A percentile compares a stretch with the other conserved stretches of the same genome.
Evolutionary conservation across 2,329 filamentous ascomycete genomes (phyloP).

Genomic region (Aspergillus jensenii): DNA sequence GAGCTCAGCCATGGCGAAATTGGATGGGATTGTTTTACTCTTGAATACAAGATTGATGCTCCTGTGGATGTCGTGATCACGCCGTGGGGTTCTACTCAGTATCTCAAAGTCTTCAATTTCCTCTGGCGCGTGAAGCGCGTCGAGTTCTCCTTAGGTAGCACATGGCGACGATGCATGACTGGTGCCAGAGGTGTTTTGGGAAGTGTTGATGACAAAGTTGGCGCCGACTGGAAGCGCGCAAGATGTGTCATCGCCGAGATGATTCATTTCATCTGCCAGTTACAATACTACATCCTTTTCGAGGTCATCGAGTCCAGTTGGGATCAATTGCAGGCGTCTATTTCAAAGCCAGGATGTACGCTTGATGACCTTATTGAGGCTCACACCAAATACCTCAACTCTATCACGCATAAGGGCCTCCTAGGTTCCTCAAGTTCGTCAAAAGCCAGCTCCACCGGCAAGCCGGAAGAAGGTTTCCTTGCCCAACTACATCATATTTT

Average conservation of each 20-base stretch:
- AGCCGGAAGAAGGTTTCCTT: slow-evolving; percentile 76
- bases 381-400: slow-evolving; percentile 84
- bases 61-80: slow-evolving; percentile 97
- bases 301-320: slow-evolving; percentile 97
- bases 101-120: slow-evolving; percentile 99
- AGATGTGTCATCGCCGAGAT: slow-evolving; percentile 91
- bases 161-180: slow-evolving; percentile 95
- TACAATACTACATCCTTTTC: slow-evolving; percentile 98
- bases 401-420: slow-evolving; percentile 94
- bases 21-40: slow-evolving; percentile 97
- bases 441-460: slow-evolving; percentile 32
- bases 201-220: slow-evolving; percentile 69
- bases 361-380: slow-evolving; percentile 93
- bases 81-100: slow-evolving; percentile 91
- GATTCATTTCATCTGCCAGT: slow-evolving; percentile 95
- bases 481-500: slow-evolving; percentile 88
- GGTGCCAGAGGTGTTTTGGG: slow-evolving; percentile 88
- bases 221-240: slow-evolving; percentile 83
- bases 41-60: slow-evolving; percentile 97
- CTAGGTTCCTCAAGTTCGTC: slow-evolving; percentile 64
- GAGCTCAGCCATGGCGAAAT: slow-evolving; percentile 96
- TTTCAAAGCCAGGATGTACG: slow-evolving; percentile 82
- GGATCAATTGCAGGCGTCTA: slow-evolving; percentile 81
- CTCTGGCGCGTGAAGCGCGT: slow-evolving; percentile 97
- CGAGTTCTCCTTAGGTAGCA: slow-evolving; percentile 86